Conservation (phyloP, 139 green algal genomes). For the Nannochloris sp. region DNA sequence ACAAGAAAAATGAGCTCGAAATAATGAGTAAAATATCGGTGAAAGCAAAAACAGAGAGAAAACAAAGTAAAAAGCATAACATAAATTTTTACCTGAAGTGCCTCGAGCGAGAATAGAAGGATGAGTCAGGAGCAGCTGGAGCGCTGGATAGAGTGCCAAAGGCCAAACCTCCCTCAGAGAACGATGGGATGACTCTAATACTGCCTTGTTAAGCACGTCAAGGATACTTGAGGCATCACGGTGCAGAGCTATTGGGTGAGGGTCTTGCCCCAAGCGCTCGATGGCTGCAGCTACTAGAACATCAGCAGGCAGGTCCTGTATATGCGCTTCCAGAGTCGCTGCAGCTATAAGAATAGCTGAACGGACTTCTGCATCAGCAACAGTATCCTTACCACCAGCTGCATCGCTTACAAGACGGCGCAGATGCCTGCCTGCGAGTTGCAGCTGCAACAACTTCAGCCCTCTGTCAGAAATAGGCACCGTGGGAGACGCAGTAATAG, state of each 20-base stretch:
- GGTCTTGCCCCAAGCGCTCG: background rate
- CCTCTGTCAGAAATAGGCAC: constrained; percentile 11
- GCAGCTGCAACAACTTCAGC: constrained; percentile 62
- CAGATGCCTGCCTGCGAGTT: constrained; percentile 43
- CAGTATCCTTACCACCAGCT: background rate
- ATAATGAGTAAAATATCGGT: no score
- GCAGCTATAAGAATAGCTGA: constrained; percentile 30
- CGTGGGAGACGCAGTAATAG: constrained; percentile 7
- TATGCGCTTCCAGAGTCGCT: constrained; percentile 46
- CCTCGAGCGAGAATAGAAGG: background rate
- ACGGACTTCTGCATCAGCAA: background rate
- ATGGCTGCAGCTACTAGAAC: background rate
- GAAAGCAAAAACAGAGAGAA: no score
- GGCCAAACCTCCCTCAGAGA: background rate
- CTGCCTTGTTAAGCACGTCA: background rate
- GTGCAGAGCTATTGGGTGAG: no score
- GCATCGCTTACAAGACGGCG: background rate
- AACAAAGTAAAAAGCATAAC: background rate
- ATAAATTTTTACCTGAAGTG: background rate
- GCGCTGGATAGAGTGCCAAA: constrained; percentile 29
- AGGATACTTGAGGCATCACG: background rate
- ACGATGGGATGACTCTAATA: background rate
- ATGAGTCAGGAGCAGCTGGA: constrained; percentile 10
- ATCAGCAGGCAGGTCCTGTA: constrained; percentile 7
- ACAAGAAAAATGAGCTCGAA: no score